Conservation (phyloP, 2,329 filamentous ascomycete species). For the Madurella fahalii region DNA sequence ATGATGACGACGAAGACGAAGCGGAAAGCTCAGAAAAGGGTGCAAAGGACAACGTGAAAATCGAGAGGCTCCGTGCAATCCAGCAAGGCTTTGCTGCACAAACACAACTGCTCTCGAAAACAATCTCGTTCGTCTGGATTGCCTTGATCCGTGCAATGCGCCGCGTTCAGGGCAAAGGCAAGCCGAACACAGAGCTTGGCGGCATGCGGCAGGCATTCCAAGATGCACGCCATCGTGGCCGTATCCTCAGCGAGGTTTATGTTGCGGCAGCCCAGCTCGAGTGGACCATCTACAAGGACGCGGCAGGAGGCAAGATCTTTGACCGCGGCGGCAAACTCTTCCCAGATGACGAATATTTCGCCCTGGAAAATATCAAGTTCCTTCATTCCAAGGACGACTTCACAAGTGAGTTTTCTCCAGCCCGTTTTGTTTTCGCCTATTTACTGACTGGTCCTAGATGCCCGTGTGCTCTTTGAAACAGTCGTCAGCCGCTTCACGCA, state of each 20-base stretch:
- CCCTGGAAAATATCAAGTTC: conserved; percentile 94
- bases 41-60: conserved; percentile 52
- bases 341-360: conserved; percentile 88
- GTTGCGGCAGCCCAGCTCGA: conserved; percentile 90
- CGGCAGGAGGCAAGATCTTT: conserved; percentile 89
- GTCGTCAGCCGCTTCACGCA: conserved; percentile 77
- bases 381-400: conserved; percentile 88
- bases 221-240: conserved; percentile 80
- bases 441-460: conserved; percentile 55
- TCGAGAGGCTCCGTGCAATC: conserved; percentile 59
- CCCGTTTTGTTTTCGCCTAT: neutral
- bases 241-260: conserved; percentile 91
- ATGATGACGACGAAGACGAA: conserved; percentile 50
- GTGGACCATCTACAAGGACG: conserved; percentile 92
- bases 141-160: conserved; percentile 91
- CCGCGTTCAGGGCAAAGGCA: conserved; percentile 83
- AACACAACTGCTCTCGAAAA: conserved; percentile 71
- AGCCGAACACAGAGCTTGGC: conserved; percentile 48
- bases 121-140: conserved; percentile 92
- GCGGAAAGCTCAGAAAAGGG: conserved; percentile 40
- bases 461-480: conserved; percentile 92
- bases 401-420: conserved; percentile 65
- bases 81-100: conserved; percentile 68
- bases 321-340: conserved; percentile 92
- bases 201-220: conserved; percentile 86